These are phyloP conservation scores for Arabidopsis thaliana DNA, from an alignment of 345 rosid genomes.

Conservation along the genomic window TAIR10.1 NC_003074.8:3398501-3399000, in stretches of 20 bases:
- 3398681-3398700: conserved; percentile 84
- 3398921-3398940: background rate
- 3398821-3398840: conserved; percentile 87
- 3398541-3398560: conserved; percentile 89
- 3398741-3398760: conserved; percentile 75
- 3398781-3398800: conserved; percentile 89
- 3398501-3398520: conserved; percentile 88
- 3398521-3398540: conserved; percentile 65
- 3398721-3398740: conserved; percentile 59
- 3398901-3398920: background rate
- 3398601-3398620: conserved; percentile 12
- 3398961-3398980: background rate
- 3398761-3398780: conserved; percentile 81
- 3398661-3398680: background rate
- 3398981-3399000: background rate
- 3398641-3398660: background rate
- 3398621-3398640: background rate
- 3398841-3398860: conserved; percentile 84
- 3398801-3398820: conserved; percentile 72
- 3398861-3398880: background rate
- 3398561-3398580: conserved; percentile 69
- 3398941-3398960: background rate
- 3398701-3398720: conserved; percentile 65
- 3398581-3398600: too few relatives aligned
- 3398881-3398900: background rate